A percentile compares a stretch with the other conserved stretches of the same genome.
phyloP scores from a whole-genome alignment of 2,329 filamentous ascomycete species.

The Fusarium albosuccineum region DNA sequence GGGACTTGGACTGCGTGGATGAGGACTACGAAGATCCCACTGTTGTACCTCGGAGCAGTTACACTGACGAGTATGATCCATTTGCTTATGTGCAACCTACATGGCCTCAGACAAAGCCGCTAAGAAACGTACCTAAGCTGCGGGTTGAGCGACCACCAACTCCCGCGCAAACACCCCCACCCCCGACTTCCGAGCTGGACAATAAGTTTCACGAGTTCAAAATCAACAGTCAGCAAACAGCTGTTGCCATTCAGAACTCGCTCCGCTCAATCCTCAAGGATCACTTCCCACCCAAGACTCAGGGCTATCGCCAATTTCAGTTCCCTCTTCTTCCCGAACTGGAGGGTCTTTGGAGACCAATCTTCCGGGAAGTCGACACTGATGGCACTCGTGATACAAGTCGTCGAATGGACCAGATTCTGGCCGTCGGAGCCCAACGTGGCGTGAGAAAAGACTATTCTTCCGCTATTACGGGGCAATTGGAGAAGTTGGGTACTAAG shows the following conservation, averaged over 20 bases:
- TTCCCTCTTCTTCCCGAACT: conserved; percentile 63
- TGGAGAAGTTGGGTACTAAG: conserved; percentile 69
- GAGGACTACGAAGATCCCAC: conserved; percentile 29
- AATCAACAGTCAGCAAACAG: conserved; percentile 57
- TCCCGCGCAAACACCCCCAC: conserved; percentile 59
- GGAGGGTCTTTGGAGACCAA: conserved; percentile 65
- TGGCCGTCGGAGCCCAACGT: conserved; percentile 70
- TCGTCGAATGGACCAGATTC: conserved; percentile 67
- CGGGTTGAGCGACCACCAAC: conserved; percentile 55
- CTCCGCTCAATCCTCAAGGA: conserved; percentile 65
- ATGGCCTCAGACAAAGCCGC: conserved; percentile 42
- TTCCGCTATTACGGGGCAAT: conserved; percentile 60
- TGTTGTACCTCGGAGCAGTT: conserved; percentile 25
- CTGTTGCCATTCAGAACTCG: conserved; percentile 68
- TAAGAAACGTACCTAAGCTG: conserved; percentile 38
- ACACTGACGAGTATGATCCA: conserved; percentile 60
- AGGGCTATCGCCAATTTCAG: conserved; percentile 62
- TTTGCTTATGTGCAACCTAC: conserved; percentile 54
- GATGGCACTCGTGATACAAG: conserved; percentile 49
- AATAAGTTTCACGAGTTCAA: conserved; percentile 62
- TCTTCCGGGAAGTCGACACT: conserved; percentile 58
- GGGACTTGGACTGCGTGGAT: conserved; percentile 19
- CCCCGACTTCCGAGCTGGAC: conserved; percentile 47
- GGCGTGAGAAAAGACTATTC: conserved; percentile 66
- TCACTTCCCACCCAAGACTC: conserved; percentile 63